phyloP scores from a whole-genome alignment of 495 filamentous ascomycete genomes.

The Penicillium soppii region DNA sequence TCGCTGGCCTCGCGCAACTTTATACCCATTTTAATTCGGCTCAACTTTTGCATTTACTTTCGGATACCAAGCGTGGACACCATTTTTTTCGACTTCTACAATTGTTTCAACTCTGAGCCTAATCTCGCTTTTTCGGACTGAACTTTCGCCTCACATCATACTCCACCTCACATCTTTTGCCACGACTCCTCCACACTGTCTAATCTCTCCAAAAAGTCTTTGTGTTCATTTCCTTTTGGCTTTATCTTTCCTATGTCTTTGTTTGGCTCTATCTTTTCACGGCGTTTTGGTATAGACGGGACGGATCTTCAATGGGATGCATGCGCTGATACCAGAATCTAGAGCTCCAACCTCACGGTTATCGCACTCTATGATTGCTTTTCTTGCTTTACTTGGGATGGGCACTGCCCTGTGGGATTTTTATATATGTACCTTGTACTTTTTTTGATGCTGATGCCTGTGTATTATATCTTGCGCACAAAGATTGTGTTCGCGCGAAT shows the following conservation, averaged over 20 bases:
- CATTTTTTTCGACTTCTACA: constrained; percentile 1
- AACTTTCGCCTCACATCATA: constrained; percentile 4
- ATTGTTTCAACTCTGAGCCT: constrained; percentile 15
- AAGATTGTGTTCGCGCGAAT: constrained; percentile 10
- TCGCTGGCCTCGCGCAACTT: constrained; percentile 25
- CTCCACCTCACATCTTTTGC: constrained; percentile 16
- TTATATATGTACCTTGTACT: constrained; percentile 13
- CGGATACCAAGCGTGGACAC: constrained; percentile 28
- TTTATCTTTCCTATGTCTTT: constrained; percentile 17
- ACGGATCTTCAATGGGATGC: constrained; percentile 39
- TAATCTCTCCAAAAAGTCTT: constrained; percentile 36
- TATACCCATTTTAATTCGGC: constrained; percentile 42
- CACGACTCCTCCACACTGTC: constrained; percentile 32
- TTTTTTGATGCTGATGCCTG: constrained; percentile 15
- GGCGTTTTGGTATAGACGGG: constrained; percentile 48
- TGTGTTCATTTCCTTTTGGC: constrained; percentile 20
- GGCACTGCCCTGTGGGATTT: constrained; percentile 9
- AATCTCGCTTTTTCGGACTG: constrained; percentile 10
- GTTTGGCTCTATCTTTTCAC: constrained; percentile 16
- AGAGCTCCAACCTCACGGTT: constrained; percentile 49
- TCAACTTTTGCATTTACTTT: constrained; percentile 25
- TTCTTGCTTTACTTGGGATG: constrained; percentile 25
- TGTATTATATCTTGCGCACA: constrained; percentile 22
- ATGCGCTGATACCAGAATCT: constrained; percentile 50
- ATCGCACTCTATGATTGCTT: constrained; percentile 25